Percentiles rank a stretch among this genome's conserved stretches.
phyloP scores from a whole-genome alignment of 148 eudicot genomes.

The Chenopodium quinoa region DNA sequence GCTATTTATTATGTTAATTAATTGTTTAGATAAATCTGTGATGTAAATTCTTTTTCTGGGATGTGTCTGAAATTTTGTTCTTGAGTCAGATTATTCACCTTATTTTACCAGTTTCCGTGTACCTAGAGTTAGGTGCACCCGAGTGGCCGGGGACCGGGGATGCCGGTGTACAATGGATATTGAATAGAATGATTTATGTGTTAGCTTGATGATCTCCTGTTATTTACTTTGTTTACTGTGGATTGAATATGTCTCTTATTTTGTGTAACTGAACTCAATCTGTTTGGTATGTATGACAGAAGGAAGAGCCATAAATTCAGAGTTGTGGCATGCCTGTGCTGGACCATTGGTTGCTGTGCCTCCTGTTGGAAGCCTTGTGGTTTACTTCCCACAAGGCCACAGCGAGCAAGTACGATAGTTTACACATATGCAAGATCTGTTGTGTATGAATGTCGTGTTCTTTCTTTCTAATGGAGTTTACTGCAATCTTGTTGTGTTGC shows the following conservation, averaged over 20 bases:
- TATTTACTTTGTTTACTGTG: not conserved
- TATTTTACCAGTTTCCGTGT: not conserved
- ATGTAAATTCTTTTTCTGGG: not conserved
- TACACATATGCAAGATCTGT: constrained; percentile 7
- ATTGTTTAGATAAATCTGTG: not conserved
- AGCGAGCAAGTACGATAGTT: constrained; percentile 84
- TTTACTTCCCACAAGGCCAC: constrained; percentile 98
- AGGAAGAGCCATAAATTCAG: constrained; percentile 71
- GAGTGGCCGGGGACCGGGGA: not conserved
- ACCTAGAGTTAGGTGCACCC: not conserved
- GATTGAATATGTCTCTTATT: not conserved
- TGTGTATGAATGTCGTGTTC: not conserved
- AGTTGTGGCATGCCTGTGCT: constrained; percentile 99
- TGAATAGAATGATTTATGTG: not conserved
- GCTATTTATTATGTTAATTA: not conserved
- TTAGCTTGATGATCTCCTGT: not conserved
- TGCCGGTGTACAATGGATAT: no score
- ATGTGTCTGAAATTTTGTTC: not conserved
- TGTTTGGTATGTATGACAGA: constrained; percentile 38
- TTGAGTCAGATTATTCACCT: not conserved
- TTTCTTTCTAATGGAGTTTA: constrained; percentile 24
- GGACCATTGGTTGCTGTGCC: constrained; percentile 92
- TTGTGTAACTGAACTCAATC: not conserved
- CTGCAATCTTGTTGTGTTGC: constrained; percentile 12
- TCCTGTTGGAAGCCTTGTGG: constrained; percentile 92